Conservation (phyloP, 208 protist species). For the Trypanosoma cruzi region DNA sequence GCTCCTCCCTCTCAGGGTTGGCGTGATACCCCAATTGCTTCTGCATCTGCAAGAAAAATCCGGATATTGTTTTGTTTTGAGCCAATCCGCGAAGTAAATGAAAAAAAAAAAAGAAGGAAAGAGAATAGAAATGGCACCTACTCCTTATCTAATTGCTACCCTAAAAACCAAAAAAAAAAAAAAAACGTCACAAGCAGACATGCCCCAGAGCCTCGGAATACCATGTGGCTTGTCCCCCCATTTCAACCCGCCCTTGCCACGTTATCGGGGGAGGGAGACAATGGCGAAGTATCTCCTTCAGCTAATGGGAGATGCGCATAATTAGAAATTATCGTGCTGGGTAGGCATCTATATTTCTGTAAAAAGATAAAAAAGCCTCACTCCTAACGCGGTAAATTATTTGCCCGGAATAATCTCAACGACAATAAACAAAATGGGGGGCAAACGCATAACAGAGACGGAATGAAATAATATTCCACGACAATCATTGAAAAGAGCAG, state of each 20-base stretch:
- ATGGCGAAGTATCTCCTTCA: no score
- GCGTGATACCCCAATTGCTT: slow-evolving; percentile 55
- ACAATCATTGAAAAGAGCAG: background rate
- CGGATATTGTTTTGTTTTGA: slow-evolving; percentile 2
- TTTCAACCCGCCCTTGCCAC: no score
- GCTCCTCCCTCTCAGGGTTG: slow-evolving; percentile 60
- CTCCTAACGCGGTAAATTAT: background rate
- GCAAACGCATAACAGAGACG: background rate
- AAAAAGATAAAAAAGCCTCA: background rate
- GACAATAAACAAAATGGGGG: background rate
- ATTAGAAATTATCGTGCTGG: no score
- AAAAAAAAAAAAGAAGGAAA: background rate
- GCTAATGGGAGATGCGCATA: no score
- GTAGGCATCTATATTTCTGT: no score
- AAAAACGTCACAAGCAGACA: background rate
- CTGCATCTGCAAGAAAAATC: slow-evolving; percentile 12
- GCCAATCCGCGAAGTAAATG: background rate
- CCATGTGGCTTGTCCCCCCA: no score
- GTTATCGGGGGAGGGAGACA: no score
- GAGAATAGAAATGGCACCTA: background rate
- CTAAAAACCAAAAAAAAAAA: slow-evolving; percentile 2
- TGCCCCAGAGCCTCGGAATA: no score
- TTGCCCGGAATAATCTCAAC: no score
- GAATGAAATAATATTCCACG: background rate
- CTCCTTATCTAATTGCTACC: background rate